Evolutionary conservation across 2,329 filamentous ascomycete genomes (phyloP).

Genomic region (Cucurbitaria berberidis): DNA sequence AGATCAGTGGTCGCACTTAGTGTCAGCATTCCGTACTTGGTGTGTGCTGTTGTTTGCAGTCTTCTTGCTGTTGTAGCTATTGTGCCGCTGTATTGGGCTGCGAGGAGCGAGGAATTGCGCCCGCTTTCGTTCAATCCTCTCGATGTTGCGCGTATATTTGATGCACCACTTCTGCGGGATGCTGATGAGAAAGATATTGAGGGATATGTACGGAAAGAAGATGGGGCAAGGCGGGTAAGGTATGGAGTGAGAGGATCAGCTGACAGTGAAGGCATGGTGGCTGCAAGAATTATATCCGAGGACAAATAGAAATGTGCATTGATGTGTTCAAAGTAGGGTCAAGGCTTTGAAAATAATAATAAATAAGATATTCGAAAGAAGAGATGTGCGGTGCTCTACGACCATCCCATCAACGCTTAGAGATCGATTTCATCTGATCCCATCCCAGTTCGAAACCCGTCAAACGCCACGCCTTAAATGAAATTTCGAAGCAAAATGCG

Average conservation of each 20-base stretch:
- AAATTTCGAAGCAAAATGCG: constrained; percentile 4
- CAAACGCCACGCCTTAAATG: not conserved
- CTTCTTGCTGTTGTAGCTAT: constrained; percentile 9
- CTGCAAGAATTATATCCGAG: not conserved
- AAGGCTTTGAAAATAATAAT: no score
- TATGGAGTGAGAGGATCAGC: not conserved
- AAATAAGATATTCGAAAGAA: no score
- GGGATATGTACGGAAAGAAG: not conserved
- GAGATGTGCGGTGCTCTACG: not conserved
- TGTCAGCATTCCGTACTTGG: constrained; percentile 5
- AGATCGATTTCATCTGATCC: not conserved
- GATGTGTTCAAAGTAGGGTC: no score
- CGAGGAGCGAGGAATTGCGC: not conserved
- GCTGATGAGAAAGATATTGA: not conserved
- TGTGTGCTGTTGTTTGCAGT: constrained; percentile 3
- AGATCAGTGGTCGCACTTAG: not conserved
- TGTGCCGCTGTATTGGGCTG: constrained; percentile 5
- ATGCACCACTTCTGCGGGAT: constrained; percentile 7
- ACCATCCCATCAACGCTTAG: not conserved
- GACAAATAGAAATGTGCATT: no score
- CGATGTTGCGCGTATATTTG: constrained; percentile 12
- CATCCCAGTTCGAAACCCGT: not conserved
- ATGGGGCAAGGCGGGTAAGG: not conserved
- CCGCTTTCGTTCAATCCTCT: constrained; percentile 9
- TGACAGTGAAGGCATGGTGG: not conserved